A percentile compares a stretch with the other conserved stretches of the same genome.
Conservation (phyloP, 257 asterid genomes). For the Solanum ossicruentum region DNA sequence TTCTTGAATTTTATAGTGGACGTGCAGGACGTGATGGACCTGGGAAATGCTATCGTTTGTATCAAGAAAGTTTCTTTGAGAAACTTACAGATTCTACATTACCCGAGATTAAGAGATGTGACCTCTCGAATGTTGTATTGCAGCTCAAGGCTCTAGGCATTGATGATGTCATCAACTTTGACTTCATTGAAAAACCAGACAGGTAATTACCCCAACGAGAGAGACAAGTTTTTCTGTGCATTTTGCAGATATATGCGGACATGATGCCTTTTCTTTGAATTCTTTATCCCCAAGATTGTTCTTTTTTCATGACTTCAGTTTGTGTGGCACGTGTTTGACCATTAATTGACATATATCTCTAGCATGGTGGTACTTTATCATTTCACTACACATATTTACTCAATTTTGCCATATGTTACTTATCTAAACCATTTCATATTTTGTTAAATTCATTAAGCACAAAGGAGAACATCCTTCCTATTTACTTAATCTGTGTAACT, state of each 20-base stretch:
- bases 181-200: constrained; percentile 88
- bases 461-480: background rate
- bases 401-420: background rate
- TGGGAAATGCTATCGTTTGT: constrained; percentile 96
- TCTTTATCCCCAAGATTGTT: background rate
- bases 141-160: constrained; percentile 94
- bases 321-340: background rate
- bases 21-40: constrained; percentile 99
- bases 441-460: background rate
- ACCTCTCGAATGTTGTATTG: constrained; percentile 84
- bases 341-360: background rate
- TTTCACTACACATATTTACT: background rate
- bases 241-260: background rate
- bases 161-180: constrained; percentile 72
- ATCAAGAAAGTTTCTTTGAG: constrained; percentile 82
- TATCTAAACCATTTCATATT: background rate
- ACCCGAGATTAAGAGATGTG: constrained; percentile 88
- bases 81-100: constrained; percentile 73
- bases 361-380: background rate
- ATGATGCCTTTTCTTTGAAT: background rate
- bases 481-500: background rate
- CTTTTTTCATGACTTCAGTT: background rate
- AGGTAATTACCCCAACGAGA: constrained; percentile 28
- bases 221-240: background rate
- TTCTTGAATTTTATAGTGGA: constrained; percentile 47